These are phyloP conservation scores for Kuraishia piskuri DNA, from an alignment of 805 yeast species.

Conservation along the genomic window DNA sequence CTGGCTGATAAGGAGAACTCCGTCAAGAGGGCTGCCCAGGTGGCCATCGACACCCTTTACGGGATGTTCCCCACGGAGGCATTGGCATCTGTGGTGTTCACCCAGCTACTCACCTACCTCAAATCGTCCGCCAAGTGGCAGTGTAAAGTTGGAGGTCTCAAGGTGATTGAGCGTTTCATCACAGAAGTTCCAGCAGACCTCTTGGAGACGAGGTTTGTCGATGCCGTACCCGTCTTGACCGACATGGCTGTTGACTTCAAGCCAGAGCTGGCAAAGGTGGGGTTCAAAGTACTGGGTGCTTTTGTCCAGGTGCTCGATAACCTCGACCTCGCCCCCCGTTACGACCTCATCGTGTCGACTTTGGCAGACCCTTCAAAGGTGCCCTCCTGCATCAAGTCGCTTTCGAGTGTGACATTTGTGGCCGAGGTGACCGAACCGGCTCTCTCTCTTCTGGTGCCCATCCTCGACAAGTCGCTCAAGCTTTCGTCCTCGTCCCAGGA, in stretches of 20 bases:
- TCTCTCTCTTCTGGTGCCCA: slow-evolving; percentile 82
- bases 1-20: slow-evolving; percentile 82
- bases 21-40: slow-evolving; percentile 80
- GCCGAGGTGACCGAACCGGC: slow-evolving; percentile 99
- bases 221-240: slow-evolving; percentile 75
- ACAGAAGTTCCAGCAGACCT: slow-evolving; percentile 80
- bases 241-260: slow-evolving; percentile 92
- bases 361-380: slow-evolving; percentile 86
- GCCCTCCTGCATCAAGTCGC: slow-evolving; percentile 78
- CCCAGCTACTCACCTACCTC: slow-evolving; percentile 51
- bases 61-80: slow-evolving; percentile 73
- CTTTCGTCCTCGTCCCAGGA: slow-evolving; percentile 89
- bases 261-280: slow-evolving; percentile 88
- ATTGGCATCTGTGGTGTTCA: slow-evolving; percentile 59
- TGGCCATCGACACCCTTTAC: slow-evolving; percentile 62
- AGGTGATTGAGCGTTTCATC: slow-evolving; percentile 61
- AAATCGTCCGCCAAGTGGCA: slow-evolving; percentile 6
- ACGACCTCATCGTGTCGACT: slow-evolving; percentile 77
- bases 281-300: slow-evolving; percentile 57
- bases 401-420: slow-evolving; percentile 91
- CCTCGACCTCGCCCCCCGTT: slow-evolving; percentile 83
- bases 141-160: slow-evolving; percentile 32
- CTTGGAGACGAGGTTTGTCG: slow-evolving; percentile 71
- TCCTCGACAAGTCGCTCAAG: slow-evolving; percentile 80
- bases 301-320: slow-evolving; percentile 84